Evolutionary conservation across 176 grass and related monocot species (phyloP), one percentile per base, ranked within the genome.

Genomic region (Oryza longistaminata): DNA sequence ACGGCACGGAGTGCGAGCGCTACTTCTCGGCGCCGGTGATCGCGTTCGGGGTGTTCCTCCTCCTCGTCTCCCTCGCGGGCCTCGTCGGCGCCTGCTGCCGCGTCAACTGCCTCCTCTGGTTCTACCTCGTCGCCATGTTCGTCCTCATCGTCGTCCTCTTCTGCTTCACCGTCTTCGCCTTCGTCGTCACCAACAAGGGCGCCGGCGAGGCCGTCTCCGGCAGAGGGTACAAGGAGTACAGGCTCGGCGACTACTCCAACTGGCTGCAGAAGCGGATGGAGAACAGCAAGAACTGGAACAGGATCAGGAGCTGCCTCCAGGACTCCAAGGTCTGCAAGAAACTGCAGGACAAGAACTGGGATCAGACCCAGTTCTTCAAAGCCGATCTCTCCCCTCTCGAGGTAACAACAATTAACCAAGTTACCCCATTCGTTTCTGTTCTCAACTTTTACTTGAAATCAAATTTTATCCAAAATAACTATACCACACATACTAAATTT

Each of bases 61-160:
- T n/a, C n/a, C n/a, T n/a, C n/a, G n/a, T n/a, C 64, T 98, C 96
- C 42, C 5, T 98, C 5, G 93, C 91, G 2, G 96, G 96, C 0
- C 81, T 98, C 3, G 14, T 98, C 89, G 96, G 96, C 15, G 85
- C 96, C 0, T 98, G 96, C 89, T 98, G 89, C 84, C 89, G 93
- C 31, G 85, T 90, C 10, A 90, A 93, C 0, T 93, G 89, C 82
- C 96, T 98, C 21, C 93, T 98, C 73, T 98, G 93, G 96, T 53
- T 90, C 64, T 98, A 98, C 89, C 96, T 98, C 34, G 52, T 90
- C 61, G 89, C 92, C 68, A 98, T 98, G 96, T 98, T 95, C 82
- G 4, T 92, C 74, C 82, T 98, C 80, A 98, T 98, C 83, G 34
- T 98, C 80, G 53, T 90, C 11, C 70, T 93, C 66, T 78, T 95